Evolutionary conservation across 192 early-diverging fungal genomes (phyloP), one percentile per base, ranked within the genome.

Genomic region (Backusella mclennaniae): DNA sequence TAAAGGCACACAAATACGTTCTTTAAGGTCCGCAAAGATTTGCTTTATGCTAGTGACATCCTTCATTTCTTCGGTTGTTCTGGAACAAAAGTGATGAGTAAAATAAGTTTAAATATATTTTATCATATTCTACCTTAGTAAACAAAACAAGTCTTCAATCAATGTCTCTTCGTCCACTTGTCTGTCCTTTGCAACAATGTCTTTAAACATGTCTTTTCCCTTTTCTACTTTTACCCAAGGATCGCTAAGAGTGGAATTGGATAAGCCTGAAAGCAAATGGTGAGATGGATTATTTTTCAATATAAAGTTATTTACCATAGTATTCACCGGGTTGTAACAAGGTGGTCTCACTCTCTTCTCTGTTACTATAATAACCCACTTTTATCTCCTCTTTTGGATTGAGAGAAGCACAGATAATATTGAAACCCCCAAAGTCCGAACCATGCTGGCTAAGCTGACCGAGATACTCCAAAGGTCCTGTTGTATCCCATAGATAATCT

Each of bases 171-270:
- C 78, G 26, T 59, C 66, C 0, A 52, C 56, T 15, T 46, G 19
- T 5, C 77, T 19, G 44, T 59, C 49, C 17, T 79, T 6, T 41
- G 80, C 74, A 33, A 87, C 26, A 35, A 76, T 68, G 17, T 31
- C 42, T 52, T 74, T 66, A 42, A 87, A 66, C 0, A 77, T 69
- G 1, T 81, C 31, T 26, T 66, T 39, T 1, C 87, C 87, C 14
- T 75, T 39, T 17, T 83, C 59, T 11, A 88, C 82, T 39, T 88
- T 88, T 23, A 38, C 33, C 87, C 87, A 88, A 17, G 85, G 87
- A 3, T 67, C 66, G 11, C 38, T 15, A 44, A 85, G 81, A 2
- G 81, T 73, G 17, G 83, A 85, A 33, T 88, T 88, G 31, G 85
- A 86, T 11, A 88, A 71, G 21, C 87, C 82, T 26, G 70, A 66